A percentile compares a stretch with the other conserved stretches of the same genome.
Evolutionary conservation across 345 rosid genomes (phyloP).

Genomic region (Arabis hirsuta): DNA sequence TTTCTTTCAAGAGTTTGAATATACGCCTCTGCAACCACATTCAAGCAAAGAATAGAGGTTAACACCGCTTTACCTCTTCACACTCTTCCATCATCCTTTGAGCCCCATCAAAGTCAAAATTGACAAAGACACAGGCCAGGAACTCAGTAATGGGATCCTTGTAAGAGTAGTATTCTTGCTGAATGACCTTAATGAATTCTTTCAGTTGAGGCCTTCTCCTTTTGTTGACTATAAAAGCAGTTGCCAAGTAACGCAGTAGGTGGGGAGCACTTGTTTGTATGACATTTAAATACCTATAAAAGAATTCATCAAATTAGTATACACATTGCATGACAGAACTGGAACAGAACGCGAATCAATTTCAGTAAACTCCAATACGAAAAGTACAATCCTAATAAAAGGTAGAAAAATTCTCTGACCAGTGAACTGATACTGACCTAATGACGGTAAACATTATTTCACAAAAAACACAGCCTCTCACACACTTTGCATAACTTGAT

Average conservation of each 20-base stretch:
- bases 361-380: not conserved
- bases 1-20: constrained; percentile 15
- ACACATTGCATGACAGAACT: too few relatives aligned
- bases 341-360: not conserved
- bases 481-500: not conserved
- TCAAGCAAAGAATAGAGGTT: too few relatives aligned
- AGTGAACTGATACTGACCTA: not conserved
- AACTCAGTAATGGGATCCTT: constrained; percentile 98
- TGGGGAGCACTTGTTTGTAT: constrained; percentile 98
- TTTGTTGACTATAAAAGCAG: constrained; percentile 97
- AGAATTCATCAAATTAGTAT: constrained; percentile 16
- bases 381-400: not conserved
- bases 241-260: constrained; percentile 90
- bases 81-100: constrained; percentile 97
- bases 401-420: not conserved
- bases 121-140: constrained; percentile 86
- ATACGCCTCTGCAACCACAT: not conserved
- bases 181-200: constrained; percentile 90
- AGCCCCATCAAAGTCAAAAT: constrained; percentile 95
- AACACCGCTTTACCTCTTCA: constrained; percentile 68
- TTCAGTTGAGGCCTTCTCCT: constrained; percentile 93
- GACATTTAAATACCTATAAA: constrained; percentile 82
- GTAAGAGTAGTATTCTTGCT: constrained; percentile 87
- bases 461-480: not conserved
- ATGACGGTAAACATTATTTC: not conserved